A percentile compares a stretch with the other conserved stretches of the same genome.
phyloP scores from a whole-genome alignment of 2,329 filamentous ascomycete genomes.

The Penicillium griseofulvum region DNA sequence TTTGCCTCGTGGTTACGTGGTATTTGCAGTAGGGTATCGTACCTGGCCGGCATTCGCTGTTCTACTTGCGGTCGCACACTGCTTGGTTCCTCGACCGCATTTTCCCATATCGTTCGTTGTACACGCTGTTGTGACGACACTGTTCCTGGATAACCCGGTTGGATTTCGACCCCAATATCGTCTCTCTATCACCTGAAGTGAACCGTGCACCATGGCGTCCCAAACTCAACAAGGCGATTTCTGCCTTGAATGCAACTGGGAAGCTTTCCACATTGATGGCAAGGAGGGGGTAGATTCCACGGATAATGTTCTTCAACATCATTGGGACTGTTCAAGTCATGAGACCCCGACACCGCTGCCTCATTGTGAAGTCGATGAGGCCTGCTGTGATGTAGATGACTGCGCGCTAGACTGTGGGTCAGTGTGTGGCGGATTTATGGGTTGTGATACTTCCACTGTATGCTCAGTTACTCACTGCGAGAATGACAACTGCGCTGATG shows the following conservation, averaged over 20 bases:
- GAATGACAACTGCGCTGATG: constrained; percentile 26
- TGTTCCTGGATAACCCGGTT: constrained; percentile 2
- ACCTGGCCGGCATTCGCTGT: constrained; percentile 6
- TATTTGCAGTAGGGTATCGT: constrained; percentile 2
- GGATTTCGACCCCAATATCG: background rate
- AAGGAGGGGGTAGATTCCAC: constrained; percentile 26
- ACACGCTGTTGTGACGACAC: constrained; percentile 1
- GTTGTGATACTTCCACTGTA: constrained; percentile 38
- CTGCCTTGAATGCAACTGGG: constrained; percentile 45
- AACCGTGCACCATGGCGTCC: constrained; percentile 30
- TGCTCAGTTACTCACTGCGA: constrained; percentile 38
- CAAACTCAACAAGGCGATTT: constrained; percentile 34
- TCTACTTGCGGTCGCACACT: constrained; percentile 8
- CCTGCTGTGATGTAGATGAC: constrained; percentile 41
- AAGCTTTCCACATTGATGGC: constrained; percentile 37
- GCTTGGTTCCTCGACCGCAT: constrained; percentile 4
- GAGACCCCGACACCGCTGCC: constrained; percentile 28
- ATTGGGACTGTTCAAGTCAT: constrained; percentile 32
- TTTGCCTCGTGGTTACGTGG: constrained; percentile 7
- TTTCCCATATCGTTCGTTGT: constrained; percentile 1
- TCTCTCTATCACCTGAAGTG: constrained; percentile 5
- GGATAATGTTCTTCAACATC: constrained; percentile 19
- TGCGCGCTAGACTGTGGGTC: constrained; percentile 39
- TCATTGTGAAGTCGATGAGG: constrained; percentile 31
- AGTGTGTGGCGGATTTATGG: constrained; percentile 42